These are phyloP conservation scores for Leptodontidium sp. DNA, from an alignment of 2,329 filamentous ascomycete genomes.

Conservation along the genomic window DNA sequence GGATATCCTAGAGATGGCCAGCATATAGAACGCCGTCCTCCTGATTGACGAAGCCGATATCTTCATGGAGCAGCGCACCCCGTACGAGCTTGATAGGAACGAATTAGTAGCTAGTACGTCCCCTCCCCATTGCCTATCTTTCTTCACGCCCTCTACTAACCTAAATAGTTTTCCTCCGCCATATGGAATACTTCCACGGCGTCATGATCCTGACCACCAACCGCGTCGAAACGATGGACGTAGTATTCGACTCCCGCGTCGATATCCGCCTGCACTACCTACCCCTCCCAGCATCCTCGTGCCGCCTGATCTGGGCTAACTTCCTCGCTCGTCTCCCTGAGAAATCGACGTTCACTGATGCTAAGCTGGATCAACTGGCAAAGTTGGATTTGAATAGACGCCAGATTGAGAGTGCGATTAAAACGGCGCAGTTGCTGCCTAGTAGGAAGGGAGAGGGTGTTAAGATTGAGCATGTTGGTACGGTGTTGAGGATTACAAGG, in stretches of 20 bases:
- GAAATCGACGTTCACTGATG: constrained; percentile 25
- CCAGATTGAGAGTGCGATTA: constrained; percentile 48
- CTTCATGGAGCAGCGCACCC: constrained; percentile 50
- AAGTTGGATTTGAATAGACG: constrained; percentile 44
- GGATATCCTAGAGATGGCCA: constrained; percentile 68
- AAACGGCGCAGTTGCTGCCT: constrained; percentile 45
- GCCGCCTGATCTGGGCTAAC: constrained; percentile 35
- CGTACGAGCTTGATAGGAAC: constrained; percentile 50
- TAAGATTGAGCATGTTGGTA: constrained; percentile 39
- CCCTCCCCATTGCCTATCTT: constrained; percentile 32
- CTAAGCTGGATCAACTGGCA: constrained; percentile 31
- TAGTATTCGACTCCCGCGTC: constrained; percentile 32
- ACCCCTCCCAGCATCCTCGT: constrained; percentile 34
- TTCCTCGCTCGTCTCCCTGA: constrained; percentile 25
- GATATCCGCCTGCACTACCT: constrained; percentile 35
- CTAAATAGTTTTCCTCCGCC: constrained; percentile 48
- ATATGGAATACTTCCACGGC: constrained; percentile 41
- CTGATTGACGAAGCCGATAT: constrained; percentile 62
- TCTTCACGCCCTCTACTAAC: background rate
- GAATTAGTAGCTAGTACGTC: constrained; percentile 48
- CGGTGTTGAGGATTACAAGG: constrained; percentile 43
- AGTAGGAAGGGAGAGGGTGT: constrained; percentile 39
- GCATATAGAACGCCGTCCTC: constrained; percentile 58
- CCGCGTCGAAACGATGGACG: constrained; percentile 32
- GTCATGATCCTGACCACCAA: constrained; percentile 45